Conservation (phyloP, 1,139 yeast genomes). For the Pneumocystis sp. region DNA sequence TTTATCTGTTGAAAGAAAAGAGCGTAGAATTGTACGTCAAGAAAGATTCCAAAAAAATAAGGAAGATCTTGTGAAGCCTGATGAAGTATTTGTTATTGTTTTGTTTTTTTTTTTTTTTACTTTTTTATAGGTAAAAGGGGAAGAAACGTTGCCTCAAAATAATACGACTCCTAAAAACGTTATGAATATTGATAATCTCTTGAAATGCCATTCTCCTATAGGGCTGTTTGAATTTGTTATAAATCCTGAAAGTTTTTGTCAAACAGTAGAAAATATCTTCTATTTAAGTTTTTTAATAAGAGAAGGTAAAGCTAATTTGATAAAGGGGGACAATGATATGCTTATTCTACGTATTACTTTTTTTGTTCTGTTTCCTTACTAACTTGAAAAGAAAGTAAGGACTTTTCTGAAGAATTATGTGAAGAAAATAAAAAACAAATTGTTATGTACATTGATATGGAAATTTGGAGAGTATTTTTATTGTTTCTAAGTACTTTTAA, state of each 20-base stretch:
- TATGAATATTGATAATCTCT: conserved; percentile 15
- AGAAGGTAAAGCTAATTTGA: conserved; percentile 42
- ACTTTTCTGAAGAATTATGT: neutral
- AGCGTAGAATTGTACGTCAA: conserved; percentile 23
- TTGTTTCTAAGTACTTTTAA: neutral
- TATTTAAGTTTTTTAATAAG: conserved; percentile 64
- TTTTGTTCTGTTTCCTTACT: neutral
- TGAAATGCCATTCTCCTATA: conserved; percentile 26
- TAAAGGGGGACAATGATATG: neutral
- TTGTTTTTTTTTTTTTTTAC: conserved; percentile 5
- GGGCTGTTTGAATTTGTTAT: conserved; percentile 53
- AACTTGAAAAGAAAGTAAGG: neutral
- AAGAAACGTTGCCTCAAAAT: conserved; percentile 37
- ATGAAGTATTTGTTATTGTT: conserved; percentile 4
- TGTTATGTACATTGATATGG: neutral
- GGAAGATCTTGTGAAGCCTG: conserved; percentile 1
- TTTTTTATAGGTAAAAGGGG: conserved; percentile 22
- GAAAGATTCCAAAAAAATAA: conserved; percentile 4
- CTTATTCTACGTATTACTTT: neutral
- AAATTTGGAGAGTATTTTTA: neutral
- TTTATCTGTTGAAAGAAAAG: conserved; percentile 12
- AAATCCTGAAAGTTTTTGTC: conserved; percentile 62
- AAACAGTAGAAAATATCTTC: conserved; percentile 70
- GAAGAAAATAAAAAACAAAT: neutral
- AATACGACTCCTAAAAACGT: conserved; percentile 34